Base-by-base conservation (phyloP, 768 basidiomycete genomes). In the Infundibulicybe gibba region DNA sequence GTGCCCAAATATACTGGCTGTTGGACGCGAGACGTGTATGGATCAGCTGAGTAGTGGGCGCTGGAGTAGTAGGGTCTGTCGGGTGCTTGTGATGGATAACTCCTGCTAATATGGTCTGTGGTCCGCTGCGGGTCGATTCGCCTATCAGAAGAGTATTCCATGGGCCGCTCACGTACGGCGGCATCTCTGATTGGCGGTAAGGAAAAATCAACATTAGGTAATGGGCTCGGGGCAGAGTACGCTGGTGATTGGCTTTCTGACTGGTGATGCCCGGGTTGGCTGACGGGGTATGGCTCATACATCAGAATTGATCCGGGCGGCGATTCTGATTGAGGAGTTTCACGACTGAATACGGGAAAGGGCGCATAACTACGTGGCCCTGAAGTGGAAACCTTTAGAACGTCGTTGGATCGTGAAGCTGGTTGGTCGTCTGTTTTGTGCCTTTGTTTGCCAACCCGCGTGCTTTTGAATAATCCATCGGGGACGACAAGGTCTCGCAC, bases 391-490 rank as follows among this genome's bases (percentile, higher is more conserved):
- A 48, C 50, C 42, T 61, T 63, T 43, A 62, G 60, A 21, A 57
- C 61, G 49, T 61, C 64, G 38, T 52, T 51, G 15, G 57, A 51
- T 39, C 50, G 54, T 44, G 53, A 25, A 48, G 16, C 4, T 6
- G 52, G 39, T 47, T 61, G 52, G 49, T 78, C 70, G 35, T 81
- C 75, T 1, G 61, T 57, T 54, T 74, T 77, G 45, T 60, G 59
- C 42, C 71, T 71, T 51, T 63, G 72, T 58, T 82, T 83, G 52
- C 65, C 70, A 15, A 80, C 66, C 44, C 81, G 73, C n/a, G 82
- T 83, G 59, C 81, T 86, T 56, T 77, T 79, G 65, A 87, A 89
- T 43, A 80, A 62, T 11, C 80, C 83, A 0, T 81, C 74, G 2
- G 88, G 85, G 0, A 89, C 79, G n/a, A 67, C 62, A 41, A 89